Percentiles rank a stretch among this genome's conserved stretches.
These are phyloP conservation scores for Colletotrichum chlorophyti DNA, from an alignment of 2,329 filamentous ascomycete species.

Conservation along the genomic window DNA sequence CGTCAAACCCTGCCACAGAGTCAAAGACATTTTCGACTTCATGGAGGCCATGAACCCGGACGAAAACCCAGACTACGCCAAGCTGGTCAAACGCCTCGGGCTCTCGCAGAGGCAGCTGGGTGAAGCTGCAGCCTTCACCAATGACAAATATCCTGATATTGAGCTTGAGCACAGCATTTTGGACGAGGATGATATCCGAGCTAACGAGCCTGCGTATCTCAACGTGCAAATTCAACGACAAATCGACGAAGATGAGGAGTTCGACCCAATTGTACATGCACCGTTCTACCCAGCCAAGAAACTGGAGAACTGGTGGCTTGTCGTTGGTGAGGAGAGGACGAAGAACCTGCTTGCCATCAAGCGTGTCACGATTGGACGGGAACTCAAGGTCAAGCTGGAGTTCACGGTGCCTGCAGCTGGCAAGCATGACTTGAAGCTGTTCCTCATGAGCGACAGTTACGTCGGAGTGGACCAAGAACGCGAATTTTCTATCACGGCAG, in stretches of 20 bases:
- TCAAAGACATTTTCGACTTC: constrained; percentile 96
- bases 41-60: constrained; percentile 99
- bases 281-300: constrained; percentile 94
- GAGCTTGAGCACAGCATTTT: constrained; percentile 89
- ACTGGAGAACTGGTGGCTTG: constrained; percentile 98
- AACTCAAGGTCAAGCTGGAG: constrained; percentile 81
- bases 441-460: constrained; percentile 97
- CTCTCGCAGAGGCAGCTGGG: constrained; percentile 83
- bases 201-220: constrained; percentile 82
- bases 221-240: constrained; percentile 87
- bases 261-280: constrained; percentile 87
- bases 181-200: constrained; percentile 79
- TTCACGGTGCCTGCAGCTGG: constrained; percentile 87
- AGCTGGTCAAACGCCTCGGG: constrained; percentile 78
- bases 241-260: constrained; percentile 70
- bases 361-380: constrained; percentile 83
- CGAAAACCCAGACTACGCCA: constrained; percentile 83
- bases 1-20: constrained; percentile 50
- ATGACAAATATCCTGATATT: constrained; percentile 94
- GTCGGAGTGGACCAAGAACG: constrained; percentile 97
- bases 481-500: constrained; percentile 82
- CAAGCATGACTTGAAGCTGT: constrained; percentile 86
- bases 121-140: constrained; percentile 93
- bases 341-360: constrained; percentile 93
- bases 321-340: constrained; percentile 90